Evolutionary conservation across 371 early-diverging fungal genomes (phyloP).

Genomic region (Zychaea mexicana): DNA sequence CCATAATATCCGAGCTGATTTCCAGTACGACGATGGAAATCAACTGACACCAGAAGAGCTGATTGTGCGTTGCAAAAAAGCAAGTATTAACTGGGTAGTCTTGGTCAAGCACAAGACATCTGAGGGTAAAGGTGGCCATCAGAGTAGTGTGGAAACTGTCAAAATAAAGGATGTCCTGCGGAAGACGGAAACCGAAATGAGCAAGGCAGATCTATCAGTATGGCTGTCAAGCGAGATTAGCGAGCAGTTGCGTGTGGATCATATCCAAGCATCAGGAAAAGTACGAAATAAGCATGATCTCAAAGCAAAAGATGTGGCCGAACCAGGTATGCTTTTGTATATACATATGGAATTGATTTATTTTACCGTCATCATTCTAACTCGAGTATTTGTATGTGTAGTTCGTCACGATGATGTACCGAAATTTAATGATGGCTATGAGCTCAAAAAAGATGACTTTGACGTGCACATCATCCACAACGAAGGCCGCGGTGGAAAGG

Average conservation of each 20-base stretch:
- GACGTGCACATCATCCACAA: slow-evolving; percentile 47
- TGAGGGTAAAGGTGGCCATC: slow-evolving; percentile 30
- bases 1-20: slow-evolving; percentile 74
- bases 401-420: slow-evolving; percentile 29
- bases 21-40: slow-evolving; percentile 71
- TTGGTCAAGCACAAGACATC: slow-evolving; percentile 67
- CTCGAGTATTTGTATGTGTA: not conserved
- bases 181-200: slow-evolving; percentile 67
- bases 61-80: slow-evolving; percentile 61
- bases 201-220: slow-evolving; percentile 51
- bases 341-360: not conserved
- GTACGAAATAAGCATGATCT: slow-evolving; percentile 58
- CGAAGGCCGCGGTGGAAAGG: slow-evolving; percentile 43
- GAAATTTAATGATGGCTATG: slow-evolving; percentile 27
- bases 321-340: slow-evolving; percentile 34
- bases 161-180: slow-evolving; percentile 76
- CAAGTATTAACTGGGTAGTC: slow-evolving; percentile 82
- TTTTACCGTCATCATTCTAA: not conserved
- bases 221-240: slow-evolving; percentile 69
- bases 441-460: slow-evolving; percentile 36
- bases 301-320: slow-evolving; percentile 50
- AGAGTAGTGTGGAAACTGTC: slow-evolving; percentile 42
- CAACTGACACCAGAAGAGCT: slow-evolving; percentile 69
- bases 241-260: slow-evolving; percentile 66
- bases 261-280: slow-evolving; percentile 44